Evolutionary conservation across 805 yeast species (phyloP).

Genomic region (Saturnispora silvae): DNA sequence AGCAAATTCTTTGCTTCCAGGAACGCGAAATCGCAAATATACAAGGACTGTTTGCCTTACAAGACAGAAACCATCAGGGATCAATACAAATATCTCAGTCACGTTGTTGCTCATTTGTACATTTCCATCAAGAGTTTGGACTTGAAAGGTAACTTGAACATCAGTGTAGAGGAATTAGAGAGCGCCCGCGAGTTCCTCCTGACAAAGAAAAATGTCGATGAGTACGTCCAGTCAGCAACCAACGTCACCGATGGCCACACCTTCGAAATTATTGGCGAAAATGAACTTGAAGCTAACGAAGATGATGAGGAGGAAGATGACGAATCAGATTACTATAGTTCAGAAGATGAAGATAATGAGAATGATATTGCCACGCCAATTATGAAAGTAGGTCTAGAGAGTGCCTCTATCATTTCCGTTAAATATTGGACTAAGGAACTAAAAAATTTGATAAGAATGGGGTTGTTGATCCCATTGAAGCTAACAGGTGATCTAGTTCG

Average conservation of each 20-base stretch:
- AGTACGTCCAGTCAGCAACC: conserved; percentile 40
- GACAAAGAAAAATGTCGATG: conserved; percentile 30
- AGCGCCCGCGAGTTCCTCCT: conserved; percentile 19
- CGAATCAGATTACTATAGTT: conserved; percentile 23
- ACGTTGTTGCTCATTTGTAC: conserved; percentile 70
- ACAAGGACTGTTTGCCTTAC: conserved; percentile 50
- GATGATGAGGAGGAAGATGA: conserved; percentile 30
- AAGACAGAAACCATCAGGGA: conserved; percentile 56
- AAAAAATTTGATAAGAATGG: conserved; percentile 65
- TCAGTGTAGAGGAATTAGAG: conserved; percentile 60
- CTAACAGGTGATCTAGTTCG: conserved; percentile 50
- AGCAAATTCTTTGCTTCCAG: conserved; percentile 20
- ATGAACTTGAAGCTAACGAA: conserved; percentile 26
- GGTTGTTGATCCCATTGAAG: conserved; percentile 65
- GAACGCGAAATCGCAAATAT: conserved; percentile 14
- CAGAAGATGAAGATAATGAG: conserved; percentile 34
- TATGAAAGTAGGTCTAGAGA: conserved; percentile 51
- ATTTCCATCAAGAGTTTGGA: conserved; percentile 69
- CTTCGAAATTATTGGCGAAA: conserved; percentile 19
- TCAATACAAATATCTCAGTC: conserved; percentile 63
- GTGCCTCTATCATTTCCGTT: conserved; percentile 65
- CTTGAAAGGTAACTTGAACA: conserved; percentile 56
- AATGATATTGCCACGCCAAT: conserved; percentile 33
- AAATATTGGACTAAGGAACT: conserved; percentile 84
- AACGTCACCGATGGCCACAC: conserved; percentile 29